Evolutionary conservation across 2,329 filamentous ascomycete species (phyloP), one percentile per base, ranked within the genome.

Genomic region (Aspergillus vadensis): DNA sequence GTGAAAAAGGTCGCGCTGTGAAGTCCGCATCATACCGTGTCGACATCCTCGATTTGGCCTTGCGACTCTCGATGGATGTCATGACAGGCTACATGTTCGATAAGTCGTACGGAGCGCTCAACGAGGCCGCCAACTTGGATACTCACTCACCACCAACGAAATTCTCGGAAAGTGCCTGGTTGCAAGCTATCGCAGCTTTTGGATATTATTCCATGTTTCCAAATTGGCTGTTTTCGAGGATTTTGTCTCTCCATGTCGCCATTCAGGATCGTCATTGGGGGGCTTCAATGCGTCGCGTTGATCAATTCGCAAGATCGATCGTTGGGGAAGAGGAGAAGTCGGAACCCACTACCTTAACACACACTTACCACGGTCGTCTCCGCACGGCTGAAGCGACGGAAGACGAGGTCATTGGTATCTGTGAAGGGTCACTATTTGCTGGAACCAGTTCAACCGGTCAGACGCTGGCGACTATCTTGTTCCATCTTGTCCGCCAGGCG

Each of bases 31-130:
- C 8, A 10, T 10, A 30, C 32, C 47, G 25, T 2, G 52, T 44
- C 2, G 56, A 58, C 17, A 43, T 58, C 38, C 23, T 58, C 2
- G 56, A 58, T 10, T 23, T 58, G 10, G 39, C 47, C 0, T 32
- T 49, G 4, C 47, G 56, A 4, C 48, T 58, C 1, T 58, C 56
- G 23, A 41, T 58, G n/a, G 56, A 58, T 4, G 56, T 53, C 2
- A 43, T 58, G 48, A 48, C 56, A 15, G 56, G 56, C 25, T 58
- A 58, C 4, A 49, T 58, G 32, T 52, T 58, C 21, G 27, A 52
- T 14, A 44, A n/a, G 23, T 6, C 39, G 21, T 58, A 58, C 30
- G 56, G 48, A 27, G 56, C 47, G 14, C 15, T 58, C 7, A 36
- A n/a, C 21, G 56, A 58, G 48, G 8, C 25, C 10, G 30, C n/a